A percentile compares a stretch with the other conserved stretches of the same genome.
Conservation (phyloP, 2,329 filamentous ascomycete species). For the Simplicillium aogashimaense region DNA sequence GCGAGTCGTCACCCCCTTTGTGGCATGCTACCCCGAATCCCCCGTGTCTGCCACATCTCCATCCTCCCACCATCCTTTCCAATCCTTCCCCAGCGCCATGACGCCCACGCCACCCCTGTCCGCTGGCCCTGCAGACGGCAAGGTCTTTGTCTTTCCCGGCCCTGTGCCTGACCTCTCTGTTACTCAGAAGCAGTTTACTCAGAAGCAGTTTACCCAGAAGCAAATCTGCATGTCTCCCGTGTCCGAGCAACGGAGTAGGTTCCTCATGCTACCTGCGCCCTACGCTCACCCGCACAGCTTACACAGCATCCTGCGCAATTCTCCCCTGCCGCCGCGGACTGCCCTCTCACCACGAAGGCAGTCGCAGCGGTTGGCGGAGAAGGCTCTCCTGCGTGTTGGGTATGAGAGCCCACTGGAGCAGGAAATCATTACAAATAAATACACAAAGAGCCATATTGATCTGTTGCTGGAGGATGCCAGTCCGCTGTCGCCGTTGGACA, state of each 20-base stretch:
- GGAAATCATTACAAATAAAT: slow-evolving; percentile 50
- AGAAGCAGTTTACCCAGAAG: too few relatives aligned
- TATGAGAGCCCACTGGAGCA: slow-evolving; percentile 55
- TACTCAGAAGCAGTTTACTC: too few relatives aligned
- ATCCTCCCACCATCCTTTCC: slow-evolving; percentile 31
- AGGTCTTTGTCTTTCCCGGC: slow-evolving; percentile 33
- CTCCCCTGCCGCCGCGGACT: slow-evolving; percentile 45
- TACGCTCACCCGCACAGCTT: slow-evolving; percentile 50
- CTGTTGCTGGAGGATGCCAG: slow-evolving; percentile 48
- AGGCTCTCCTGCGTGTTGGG: slow-evolving; percentile 44
- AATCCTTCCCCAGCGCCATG: slow-evolving; percentile 45
- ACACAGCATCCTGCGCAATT: slow-evolving; percentile 58
- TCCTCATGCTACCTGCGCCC: slow-evolving; percentile 26
- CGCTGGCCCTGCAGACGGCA: slow-evolving; percentile 37
- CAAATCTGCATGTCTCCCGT: not conserved
- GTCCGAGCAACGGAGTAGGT: slow-evolving; percentile 3
- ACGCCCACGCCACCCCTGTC: slow-evolving; percentile 50
- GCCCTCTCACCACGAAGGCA: slow-evolving; percentile 42
- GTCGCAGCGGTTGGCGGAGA: slow-evolving; percentile 44
- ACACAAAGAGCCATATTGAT: slow-evolving; percentile 54
- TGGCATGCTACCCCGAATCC: slow-evolving; percentile 40
- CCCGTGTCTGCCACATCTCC: slow-evolving; percentile 34
- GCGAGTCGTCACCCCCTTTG: slow-evolving; percentile 32
- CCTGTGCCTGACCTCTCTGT: too few relatives aligned
- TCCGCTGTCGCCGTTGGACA: slow-evolving; percentile 29